Percentiles rank a stretch among this genome's conserved stretches.
Conservation (phyloP, 2,329 filamentous ascomycete genomes). For the Cladosporium sphaerospermum region DNA sequence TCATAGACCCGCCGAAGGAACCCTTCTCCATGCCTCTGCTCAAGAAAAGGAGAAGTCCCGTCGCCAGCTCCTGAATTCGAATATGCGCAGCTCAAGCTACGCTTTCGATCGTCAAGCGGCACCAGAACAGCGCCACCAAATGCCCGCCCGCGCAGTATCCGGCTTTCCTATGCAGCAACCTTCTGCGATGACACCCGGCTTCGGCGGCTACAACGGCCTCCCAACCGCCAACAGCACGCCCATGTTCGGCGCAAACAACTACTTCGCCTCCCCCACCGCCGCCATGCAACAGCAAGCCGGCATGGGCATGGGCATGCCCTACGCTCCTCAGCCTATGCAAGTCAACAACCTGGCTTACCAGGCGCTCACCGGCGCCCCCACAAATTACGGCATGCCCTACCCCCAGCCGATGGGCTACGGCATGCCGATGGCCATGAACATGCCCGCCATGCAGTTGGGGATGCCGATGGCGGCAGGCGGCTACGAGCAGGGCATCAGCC, state of each 20-base stretch:
- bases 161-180: constrained; percentile 3
- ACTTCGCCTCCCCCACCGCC: constrained; percentile 25
- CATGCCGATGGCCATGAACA: constrained; percentile 1
- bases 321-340: constrained; percentile 3
- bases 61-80: constrained; percentile 30
- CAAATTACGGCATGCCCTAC: neutral
- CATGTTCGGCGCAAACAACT: constrained; percentile 16
- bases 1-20: constrained; percentile 27
- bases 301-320: constrained; percentile 6
- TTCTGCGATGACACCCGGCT: constrained; percentile 13
- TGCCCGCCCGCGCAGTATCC: constrained; percentile 2
- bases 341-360: neutral
- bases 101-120: constrained; percentile 25
- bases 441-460: constrained; percentile 2
- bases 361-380: neutral
- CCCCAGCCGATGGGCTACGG: constrained; percentile 13
- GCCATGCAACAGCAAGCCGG: constrained; percentile 12
- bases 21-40: constrained; percentile 32
- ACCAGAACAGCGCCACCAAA: constrained; percentile 25
- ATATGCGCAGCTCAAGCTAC: constrained; percentile 26
- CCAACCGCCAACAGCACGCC: constrained; percentile 14
- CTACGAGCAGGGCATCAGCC: constrained; percentile 36
- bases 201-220: constrained; percentile 16
- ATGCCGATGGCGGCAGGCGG: constrained; percentile 15
- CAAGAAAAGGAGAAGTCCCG: constrained; percentile 31